Evolutionary conservation across 768 basidiomycete species (phyloP), one percentile per base, ranked within the genome.

Genomic region (Lactarius sanguifluus): DNA sequence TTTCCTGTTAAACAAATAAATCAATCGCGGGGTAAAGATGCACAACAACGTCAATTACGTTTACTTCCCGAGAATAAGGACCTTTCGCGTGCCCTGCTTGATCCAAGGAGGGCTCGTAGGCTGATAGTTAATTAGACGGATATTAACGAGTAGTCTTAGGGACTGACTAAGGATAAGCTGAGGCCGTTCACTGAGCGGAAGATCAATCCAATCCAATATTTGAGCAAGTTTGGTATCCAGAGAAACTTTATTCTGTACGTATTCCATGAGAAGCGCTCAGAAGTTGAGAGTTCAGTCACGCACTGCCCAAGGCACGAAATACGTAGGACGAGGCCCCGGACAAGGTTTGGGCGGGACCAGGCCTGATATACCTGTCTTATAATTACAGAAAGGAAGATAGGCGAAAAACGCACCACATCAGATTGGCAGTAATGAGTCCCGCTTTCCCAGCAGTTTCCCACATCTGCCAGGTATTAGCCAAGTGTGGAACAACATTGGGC

Each of bases 391-490:
- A 28, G 2, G 60, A 20, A 18, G 6, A 38, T 28, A 20, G n/a
- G 25, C 12, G 9, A 20, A 50, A 50, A 32, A 80, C 87, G 63
- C 61, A 92, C 93, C 94, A 97, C 94, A 97, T 97, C 54, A 94
- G 80, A 71, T 95, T 94, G 0, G 92, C 94, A 5, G 91, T 90
- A 41, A 85, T 79, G 13, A 93, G 75, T 0, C 89, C 89, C 5
- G 88, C 86, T 65, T 85, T 88, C 65, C 80, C 83, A 2, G 89
- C 91, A 0, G 94, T 95, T 73, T 93, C 91, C 94, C 95, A 97
- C 81, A 96, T 89, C 92, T 94, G 64, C 16, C 18, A 47, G 32
- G 55, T 38, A 54, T 65, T 15, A 52, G 47, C 59, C 28, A 66
- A 52, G 47, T 10, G 64, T 15, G 2, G 40, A 45, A 40, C 25